Evolutionary conservation across 371 early-diverging fungal species (phyloP).

Genomic region (Rhizopus microsporus): DNA sequence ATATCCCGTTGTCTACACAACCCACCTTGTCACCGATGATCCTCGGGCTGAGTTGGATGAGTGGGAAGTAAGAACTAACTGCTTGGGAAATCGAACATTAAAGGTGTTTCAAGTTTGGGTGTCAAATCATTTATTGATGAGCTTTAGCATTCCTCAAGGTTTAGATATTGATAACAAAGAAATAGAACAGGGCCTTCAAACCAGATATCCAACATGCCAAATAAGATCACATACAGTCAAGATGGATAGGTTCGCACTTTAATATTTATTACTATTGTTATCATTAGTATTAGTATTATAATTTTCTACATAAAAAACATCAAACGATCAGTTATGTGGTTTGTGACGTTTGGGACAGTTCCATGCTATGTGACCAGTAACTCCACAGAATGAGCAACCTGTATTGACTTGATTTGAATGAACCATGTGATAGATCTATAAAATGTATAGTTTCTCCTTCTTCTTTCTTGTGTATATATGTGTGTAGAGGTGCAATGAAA

Average conservation of each 20-base stretch:
- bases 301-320: neutral
- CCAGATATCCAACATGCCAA: neutral
- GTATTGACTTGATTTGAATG: constrained; percentile 10
- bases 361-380: constrained; percentile 42
- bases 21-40: constrained; percentile 22
- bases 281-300: neutral
- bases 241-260: constrained; percentile 27
- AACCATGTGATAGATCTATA: neutral
- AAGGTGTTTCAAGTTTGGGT: constrained; percentile 26
- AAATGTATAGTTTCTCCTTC: neutral
- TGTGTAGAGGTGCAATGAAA: too few species aligned
- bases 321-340: constrained; percentile 26
- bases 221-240: constrained; percentile 14
- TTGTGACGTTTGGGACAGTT: constrained; percentile 49
- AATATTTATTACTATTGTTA: constrained; percentile 5
- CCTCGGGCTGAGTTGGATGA: constrained; percentile 34
- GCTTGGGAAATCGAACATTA: constrained; percentile 34
- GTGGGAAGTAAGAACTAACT: constrained; percentile 41
- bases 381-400: constrained; percentile 41
- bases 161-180: constrained; percentile 2
- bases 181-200: neutral
- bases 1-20: constrained; percentile 46
- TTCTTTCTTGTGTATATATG: too few species aligned
- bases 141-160: constrained; percentile 32
- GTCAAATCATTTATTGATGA: constrained; percentile 24